Conservation (phyloP, 192 early-diverging fungal species). For the Backusella tuberculispora region DNA sequence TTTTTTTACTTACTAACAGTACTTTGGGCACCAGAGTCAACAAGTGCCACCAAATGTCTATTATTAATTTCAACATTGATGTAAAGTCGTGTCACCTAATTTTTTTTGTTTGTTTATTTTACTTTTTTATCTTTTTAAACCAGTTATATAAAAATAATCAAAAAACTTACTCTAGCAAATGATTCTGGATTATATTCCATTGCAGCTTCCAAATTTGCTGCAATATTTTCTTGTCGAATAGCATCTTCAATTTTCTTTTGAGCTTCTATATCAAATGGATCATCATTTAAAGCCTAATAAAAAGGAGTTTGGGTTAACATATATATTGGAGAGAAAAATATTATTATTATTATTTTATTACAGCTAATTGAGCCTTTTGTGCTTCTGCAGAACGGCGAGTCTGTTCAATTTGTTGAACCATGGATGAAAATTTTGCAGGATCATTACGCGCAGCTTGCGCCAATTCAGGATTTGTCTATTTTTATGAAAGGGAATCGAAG, state of each 20-base stretch:
- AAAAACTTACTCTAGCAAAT: slow-evolving; percentile 82
- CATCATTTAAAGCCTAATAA: slow-evolving; percentile 62
- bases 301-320: slow-evolving; percentile 28
- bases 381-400: slow-evolving; percentile 59
- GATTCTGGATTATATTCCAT: slow-evolving; percentile 95
- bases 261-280: slow-evolving; percentile 91
- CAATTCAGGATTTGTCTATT: slow-evolving; percentile 65
- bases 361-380: slow-evolving; percentile 40
- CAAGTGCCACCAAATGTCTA: slow-evolving; percentile 87
- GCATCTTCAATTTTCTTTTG: slow-evolving; percentile 91
- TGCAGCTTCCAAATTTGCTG: slow-evolving; percentile 80
- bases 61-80: slow-evolving; percentile 90
- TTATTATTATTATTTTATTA: neutral
- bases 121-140: neutral
- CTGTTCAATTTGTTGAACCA: slow-evolving; percentile 63
- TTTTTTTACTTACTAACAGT: slow-evolving; percentile 74
- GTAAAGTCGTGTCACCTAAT: slow-evolving; percentile 88
- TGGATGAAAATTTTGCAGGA: slow-evolving; percentile 63
- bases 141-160: too few species aligned
- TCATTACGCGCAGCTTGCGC: slow-evolving; percentile 66
- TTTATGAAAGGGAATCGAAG: too few species aligned
- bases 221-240: slow-evolving; percentile 85
- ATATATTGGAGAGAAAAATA: neutral
- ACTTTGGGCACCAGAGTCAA: slow-evolving; percentile 96
- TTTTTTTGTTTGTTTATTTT: neutral